Evolutionary conservation across 2,329 filamentous ascomycete species (phyloP).

Genomic region (Cercospora berteroae): DNA sequence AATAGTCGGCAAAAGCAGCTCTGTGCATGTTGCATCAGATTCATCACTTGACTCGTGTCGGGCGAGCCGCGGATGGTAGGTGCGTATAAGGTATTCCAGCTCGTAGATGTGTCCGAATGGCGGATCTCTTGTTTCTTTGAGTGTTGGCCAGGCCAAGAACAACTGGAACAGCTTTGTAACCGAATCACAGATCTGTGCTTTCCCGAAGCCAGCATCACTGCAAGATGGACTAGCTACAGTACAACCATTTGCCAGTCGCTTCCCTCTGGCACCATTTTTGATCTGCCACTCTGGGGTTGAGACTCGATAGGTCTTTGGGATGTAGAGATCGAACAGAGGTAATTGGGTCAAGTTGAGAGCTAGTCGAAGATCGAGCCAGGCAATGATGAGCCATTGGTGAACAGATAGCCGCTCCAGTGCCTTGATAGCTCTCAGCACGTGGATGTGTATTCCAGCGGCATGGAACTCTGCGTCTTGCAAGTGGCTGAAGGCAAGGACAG

Average conservation of each 20-base stretch:
- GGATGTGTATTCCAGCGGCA: background rate
- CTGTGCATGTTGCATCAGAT: background rate
- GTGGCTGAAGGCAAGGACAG: background rate
- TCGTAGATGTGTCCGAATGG: background rate
- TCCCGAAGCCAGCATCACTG: background rate
- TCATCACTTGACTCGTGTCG: background rate
- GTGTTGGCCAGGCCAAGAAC: background rate
- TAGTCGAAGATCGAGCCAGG: slow-evolving; percentile 1
- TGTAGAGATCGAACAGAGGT: slow-evolving; percentile 1
- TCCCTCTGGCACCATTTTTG: background rate
- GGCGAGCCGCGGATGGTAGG: background rate
- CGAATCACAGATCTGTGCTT: background rate
- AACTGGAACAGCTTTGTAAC: background rate
- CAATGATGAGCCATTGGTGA: background rate
- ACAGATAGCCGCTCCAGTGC: background rate
- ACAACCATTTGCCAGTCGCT: background rate
- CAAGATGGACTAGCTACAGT: background rate
- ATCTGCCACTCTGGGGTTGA: background rate
- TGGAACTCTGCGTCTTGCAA: background rate
- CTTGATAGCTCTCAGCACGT: background rate
- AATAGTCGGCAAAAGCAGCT: background rate
- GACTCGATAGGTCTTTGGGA: background rate
- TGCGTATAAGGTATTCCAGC: background rate
- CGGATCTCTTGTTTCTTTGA: background rate
- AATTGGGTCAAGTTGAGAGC: background rate